Conservation (phyloP, 768 basidiomycete species). For the Naematelia aurantialba region DNA sequence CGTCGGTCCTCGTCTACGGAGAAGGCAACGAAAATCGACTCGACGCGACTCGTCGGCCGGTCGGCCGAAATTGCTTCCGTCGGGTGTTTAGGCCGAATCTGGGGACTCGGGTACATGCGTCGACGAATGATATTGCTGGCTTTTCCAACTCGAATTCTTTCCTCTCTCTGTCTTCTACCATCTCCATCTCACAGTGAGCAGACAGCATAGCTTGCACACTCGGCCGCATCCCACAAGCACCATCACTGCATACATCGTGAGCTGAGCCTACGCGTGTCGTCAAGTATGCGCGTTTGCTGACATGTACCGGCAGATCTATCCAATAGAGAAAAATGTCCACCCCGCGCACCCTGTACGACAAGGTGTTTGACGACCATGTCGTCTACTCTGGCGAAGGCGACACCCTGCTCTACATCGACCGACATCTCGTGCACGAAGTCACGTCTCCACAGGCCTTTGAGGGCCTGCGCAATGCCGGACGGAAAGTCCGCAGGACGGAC, state of each 20-base stretch:
- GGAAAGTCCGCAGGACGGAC: conserved; percentile 76
- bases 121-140: neutral
- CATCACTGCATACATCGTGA: neutral
- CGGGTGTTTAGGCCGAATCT: neutral
- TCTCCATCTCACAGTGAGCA: too few relatives aligned
- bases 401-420: conserved; percentile 53
- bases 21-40: too few relatives aligned
- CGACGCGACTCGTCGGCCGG: too few relatives aligned
- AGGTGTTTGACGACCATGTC: conserved; percentile 96
- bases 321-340: conserved; percentile 50
- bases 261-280: neutral
- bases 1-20: too few relatives aligned
- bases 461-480: conserved; percentile 71
- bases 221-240: neutral
- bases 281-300: neutral
- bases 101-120: neutral
- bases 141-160: neutral
- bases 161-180: too few relatives aligned
- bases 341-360: conserved; percentile 92
- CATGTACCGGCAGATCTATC: neutral
- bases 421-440: conserved; percentile 78
- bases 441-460: conserved; percentile 92
- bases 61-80: neutral
- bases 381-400: conserved; percentile 59
- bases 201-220: too few relatives aligned